Percentiles rank a stretch among this genome's conserved stretches.
Conservation (phyloP, 2,329 filamentous ascomycete genomes). For the Epicoccum sorghinum region DNA sequence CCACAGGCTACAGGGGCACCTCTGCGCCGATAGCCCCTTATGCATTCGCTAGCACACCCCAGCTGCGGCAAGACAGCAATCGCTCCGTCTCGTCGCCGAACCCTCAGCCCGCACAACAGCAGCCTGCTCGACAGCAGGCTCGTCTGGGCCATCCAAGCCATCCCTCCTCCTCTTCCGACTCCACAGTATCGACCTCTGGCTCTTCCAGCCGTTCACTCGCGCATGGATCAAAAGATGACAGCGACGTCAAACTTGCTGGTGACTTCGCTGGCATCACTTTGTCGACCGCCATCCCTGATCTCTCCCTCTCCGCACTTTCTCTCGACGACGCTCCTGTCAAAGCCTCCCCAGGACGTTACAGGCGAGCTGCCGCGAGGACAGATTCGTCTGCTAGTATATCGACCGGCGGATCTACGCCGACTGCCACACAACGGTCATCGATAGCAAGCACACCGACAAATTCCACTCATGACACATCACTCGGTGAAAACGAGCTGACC, state of each 20-base stretch:
- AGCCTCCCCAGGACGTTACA: constrained; percentile 81
- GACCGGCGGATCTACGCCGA: constrained; percentile 33
- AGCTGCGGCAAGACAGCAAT: constrained; percentile 63
- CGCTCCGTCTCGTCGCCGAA: constrained; percentile 61
- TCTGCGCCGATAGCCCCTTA: constrained; percentile 57
- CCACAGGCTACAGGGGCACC: constrained; percentile 50
- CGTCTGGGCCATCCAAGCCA: constrained; percentile 46
- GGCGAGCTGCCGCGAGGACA: constrained; percentile 68
- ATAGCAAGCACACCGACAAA: constrained; percentile 54
- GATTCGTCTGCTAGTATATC: constrained; percentile 49
- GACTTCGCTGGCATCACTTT: constrained; percentile 56
- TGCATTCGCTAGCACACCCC: constrained; percentile 59
- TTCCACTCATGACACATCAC: constrained; percentile 61
- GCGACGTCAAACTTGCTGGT: constrained; percentile 47
- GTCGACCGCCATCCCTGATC: constrained; percentile 59
- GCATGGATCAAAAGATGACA: constrained; percentile 58
- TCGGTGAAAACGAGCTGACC: constrained; percentile 50
- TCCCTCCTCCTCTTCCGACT: constrained; percentile 51
- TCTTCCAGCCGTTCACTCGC: constrained; percentile 57
- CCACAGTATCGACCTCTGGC: constrained; percentile 55
- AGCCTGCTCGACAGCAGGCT: constrained; percentile 27
- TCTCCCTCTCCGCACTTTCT: constrained; percentile 61
- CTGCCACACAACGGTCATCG: constrained; percentile 41
- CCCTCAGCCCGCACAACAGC: constrained; percentile 47
- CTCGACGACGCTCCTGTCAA: constrained; percentile 66